phyloP scores from a whole-genome alignment of 2,329 filamentous ascomycete genomes.

The Aspergillus sp. region DNA sequence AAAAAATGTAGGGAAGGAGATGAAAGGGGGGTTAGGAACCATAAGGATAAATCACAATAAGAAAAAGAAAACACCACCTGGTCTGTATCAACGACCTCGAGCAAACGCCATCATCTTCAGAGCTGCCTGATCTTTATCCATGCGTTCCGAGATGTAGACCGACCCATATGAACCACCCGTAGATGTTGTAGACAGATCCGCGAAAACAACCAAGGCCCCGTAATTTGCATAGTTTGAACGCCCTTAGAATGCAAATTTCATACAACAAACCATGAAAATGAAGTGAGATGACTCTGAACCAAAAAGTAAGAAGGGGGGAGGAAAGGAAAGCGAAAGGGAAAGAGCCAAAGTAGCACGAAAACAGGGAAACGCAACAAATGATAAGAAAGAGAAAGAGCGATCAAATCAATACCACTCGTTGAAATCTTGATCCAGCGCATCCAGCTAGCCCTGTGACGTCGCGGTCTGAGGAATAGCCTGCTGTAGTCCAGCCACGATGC shows the following conservation, averaged over 20 bases:
- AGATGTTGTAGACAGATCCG: slow-evolving; percentile 16
- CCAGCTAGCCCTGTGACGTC: slow-evolving; percentile 20
- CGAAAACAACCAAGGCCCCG: slow-evolving; percentile 18
- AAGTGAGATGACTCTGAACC: slow-evolving; percentile 11
- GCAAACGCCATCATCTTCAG: slow-evolving; percentile 37
- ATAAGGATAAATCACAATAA: slow-evolving; percentile 12
- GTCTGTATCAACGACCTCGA: slow-evolving; percentile 30
- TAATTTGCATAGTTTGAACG: slow-evolving; percentile 30
- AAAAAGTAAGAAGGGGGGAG: slow-evolving; percentile 17
- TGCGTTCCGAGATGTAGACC: slow-evolving; percentile 28
- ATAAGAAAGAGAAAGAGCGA: background rate
- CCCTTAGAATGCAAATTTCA: slow-evolving; percentile 36
- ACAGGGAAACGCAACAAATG: slow-evolving; percentile 1
- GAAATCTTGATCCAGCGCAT: background rate
- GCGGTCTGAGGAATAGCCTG: slow-evolving; percentile 38
- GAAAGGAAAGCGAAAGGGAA: background rate
- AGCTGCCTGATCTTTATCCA: slow-evolving; percentile 23
- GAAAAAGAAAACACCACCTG: slow-evolving; percentile 33
- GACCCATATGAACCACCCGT: slow-evolving; percentile 26
- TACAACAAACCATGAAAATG: slow-evolving; percentile 13
- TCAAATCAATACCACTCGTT: background rate
- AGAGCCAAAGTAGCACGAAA: slow-evolving; percentile 2
- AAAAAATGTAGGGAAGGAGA: slow-evolving; percentile 22
- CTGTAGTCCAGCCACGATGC: slow-evolving; percentile 40
- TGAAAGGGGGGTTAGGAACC: slow-evolving; percentile 17